Base-by-base conservation (phyloP, 495 filamentous ascomycete species). In the Echria macrotheca region DNA sequence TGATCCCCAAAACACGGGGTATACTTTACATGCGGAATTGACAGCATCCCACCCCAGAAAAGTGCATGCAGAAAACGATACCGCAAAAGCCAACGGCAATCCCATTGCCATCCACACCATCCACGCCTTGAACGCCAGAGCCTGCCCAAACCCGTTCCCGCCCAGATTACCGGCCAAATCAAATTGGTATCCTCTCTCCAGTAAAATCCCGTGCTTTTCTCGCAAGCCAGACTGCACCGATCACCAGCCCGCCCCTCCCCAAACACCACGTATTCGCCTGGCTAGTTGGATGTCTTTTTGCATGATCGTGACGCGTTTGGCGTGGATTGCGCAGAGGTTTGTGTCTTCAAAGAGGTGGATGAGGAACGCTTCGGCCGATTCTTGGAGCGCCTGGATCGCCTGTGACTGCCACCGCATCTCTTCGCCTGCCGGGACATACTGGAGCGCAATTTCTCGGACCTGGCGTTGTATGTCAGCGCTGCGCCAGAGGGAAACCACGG, bases 271-370 rank as follows among this genome's bases (percentile, higher is more conserved):
- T 72, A 95, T 94, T 57, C 90, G 72, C 55, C 90, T 75, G 28
- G 90, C 90, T 40, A 96, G 74, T 63, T 95, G 90, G 36, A 96
- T 91, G 67, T 96, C 90, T 66, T 93, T 94, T 63, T 95, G 89
- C 90, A 95, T 95, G 55, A 97, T 95, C 1, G 91, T 97, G 5
- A 97, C 91, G 23, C 91, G 76, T 72, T 95, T 96, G 33, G 91
- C 91, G 64, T 97, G 91, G 23, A 97, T 86, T 14, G 91, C 91
- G 69, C 91, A 93, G 22, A 97, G 77, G 69, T 96, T 96, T 17
- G 89, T 86, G 63, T 97, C 91, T 65, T 96, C 90, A 67, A 97
- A 97, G 0, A 97, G 67, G 68, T 95, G 89, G 12, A 96, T 86
- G 14, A 97, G 74, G 66, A 91, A 97, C 0, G 91, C 91, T 60